Conservation (phyloP, 75 land plant species). For the Chamaecyparis obtusa region DNA sequence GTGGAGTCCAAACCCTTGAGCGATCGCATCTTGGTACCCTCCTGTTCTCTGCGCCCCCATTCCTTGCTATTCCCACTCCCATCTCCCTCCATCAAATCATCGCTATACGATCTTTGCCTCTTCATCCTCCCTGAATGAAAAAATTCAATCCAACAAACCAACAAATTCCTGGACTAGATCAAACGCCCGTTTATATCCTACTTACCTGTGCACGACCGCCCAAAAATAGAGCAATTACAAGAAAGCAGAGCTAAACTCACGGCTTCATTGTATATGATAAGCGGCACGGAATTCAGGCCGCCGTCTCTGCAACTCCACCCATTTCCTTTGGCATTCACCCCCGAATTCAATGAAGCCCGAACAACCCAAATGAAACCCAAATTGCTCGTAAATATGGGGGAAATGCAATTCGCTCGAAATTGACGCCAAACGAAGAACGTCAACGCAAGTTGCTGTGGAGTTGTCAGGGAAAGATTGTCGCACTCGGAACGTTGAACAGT, state of each 20-base stretch:
- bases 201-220: neutral
- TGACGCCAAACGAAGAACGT: neutral
- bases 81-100: constrained; percentile 42
- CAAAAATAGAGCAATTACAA: neutral
- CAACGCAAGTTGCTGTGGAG: no score
- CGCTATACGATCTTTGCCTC: constrained; percentile 46
- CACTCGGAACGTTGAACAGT: no score
- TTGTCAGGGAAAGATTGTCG: no score
- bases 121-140: constrained; percentile 32
- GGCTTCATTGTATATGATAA: neutral
- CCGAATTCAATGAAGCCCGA: no score
- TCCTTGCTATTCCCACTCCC: constrained; percentile 19
- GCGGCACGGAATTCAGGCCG: neutral
- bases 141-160: neutral
- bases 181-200: neutral
- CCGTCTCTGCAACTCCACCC: neutral
- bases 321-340: no score
- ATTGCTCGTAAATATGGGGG: neutral
- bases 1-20: constrained; percentile 17
- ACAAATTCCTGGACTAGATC: no score
- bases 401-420: neutral
- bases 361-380: neutral
- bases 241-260: neutral
- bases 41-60: constrained; percentile 30
- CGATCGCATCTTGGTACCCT: constrained; percentile 23